Percentiles rank a stretch among this genome's conserved stretches.
phyloP scores from a whole-genome alignment of 164 flowering plant genomes.

The Vitis cinerea region DNA sequence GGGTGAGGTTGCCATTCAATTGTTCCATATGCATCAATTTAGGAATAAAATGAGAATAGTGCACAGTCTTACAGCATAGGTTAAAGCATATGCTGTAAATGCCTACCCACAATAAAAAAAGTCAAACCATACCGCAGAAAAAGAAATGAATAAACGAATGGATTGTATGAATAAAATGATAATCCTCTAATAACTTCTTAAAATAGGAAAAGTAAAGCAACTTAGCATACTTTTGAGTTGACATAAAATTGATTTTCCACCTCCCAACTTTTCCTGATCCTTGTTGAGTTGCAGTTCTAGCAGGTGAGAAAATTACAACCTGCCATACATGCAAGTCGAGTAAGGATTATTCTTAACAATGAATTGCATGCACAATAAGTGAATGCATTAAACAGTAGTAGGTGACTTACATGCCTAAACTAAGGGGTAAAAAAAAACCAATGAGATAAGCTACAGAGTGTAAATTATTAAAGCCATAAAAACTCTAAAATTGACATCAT shows the following conservation, averaged over 20 bases:
- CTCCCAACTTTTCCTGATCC: constrained; percentile 95
- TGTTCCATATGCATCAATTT: no score
- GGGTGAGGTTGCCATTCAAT: no score
- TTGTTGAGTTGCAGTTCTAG: constrained; percentile 91
- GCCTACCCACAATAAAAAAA: no score
- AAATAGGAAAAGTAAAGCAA: background rate
- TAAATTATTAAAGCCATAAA: no score
- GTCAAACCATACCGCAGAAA: no score
- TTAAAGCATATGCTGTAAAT: no score
- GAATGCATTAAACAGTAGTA: background rate
- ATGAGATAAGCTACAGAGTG: background rate
- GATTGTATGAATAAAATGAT: no score
- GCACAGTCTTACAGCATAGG: no score
- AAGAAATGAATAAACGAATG: background rate
- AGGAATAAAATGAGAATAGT: no score
- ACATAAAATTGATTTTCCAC: constrained; percentile 96
- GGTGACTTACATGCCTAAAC: no score
- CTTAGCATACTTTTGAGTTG: constrained; percentile 84
- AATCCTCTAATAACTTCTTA: background rate
- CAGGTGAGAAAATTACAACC: constrained; percentile 93
- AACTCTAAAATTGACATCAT: no score
- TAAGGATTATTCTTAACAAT: background rate
- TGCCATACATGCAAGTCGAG: constrained; percentile 23
- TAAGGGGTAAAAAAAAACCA: background rate
- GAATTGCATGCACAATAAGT: background rate